Base-by-base conservation (phyloP, 139 green algal genomes). In the Micractinium conductrix region DNA sequence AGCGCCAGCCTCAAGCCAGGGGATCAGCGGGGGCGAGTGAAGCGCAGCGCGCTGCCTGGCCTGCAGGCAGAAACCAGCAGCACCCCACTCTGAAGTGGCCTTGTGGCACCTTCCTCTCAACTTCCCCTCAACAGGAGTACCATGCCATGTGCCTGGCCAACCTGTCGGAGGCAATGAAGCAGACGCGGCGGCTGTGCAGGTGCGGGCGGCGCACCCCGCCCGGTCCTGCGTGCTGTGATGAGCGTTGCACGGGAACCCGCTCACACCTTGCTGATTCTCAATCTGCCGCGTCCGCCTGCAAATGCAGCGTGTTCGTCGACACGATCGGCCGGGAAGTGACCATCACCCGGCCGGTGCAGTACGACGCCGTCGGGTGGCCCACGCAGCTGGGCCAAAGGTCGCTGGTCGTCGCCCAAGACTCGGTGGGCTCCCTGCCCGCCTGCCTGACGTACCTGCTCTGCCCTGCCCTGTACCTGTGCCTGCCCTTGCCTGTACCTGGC, bases 301-400 rank as follows among this genome's bases (percentile, higher is more conserved):
- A 1, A 0, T 97, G 95, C 87, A 93, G 92, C 62, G 92, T 96
- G 6, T 94, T 96, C 75, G 50, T 98, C 42, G 95, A 98, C 87
- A 96, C 93, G 0, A 74, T 89, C 45, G 95, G 95, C 4, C 72
- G 90, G 1, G 90, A 93, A 50, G 86, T 93, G 33, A 74, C 85
- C 33, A 83, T 93, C 5, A 55, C 85, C 22, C 75, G 81, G 4
- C 37, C 53, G 35, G 73, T 87, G 22, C 48, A 74, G 48, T 60
- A 37, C 21, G 69, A 85, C 30, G 55, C 33, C 7, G 24, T 90
- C 30, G 94, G 94, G 1, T 98, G 95, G 95, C 93, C 91, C 7
- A 88, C 87, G 30, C 93, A 96, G 76, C 72, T 43, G 14, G 76
- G 76, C 14, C 58, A 58, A 26, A 82, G 30, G 12, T 43, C 30